Evolutionary conservation across 176 grass and related monocot genomes (phyloP), one percentile per base, ranked within the genome.

Genomic region (Zoysia japonica): DNA sequence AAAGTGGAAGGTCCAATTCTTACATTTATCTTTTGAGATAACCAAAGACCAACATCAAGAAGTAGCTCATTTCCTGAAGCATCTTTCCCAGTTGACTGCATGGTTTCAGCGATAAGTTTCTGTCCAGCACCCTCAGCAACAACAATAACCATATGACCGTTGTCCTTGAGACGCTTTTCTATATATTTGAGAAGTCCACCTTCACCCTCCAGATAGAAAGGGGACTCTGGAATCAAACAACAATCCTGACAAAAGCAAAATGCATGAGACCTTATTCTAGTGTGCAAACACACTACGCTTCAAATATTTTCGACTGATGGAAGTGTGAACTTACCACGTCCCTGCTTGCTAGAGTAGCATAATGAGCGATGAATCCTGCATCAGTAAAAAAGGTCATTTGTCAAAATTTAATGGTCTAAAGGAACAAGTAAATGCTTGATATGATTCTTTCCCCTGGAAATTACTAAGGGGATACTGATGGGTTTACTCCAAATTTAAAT

Each of bases 71-170:
- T 99, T 57, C 96, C 96, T 63, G 96, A 99, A 70, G 90, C 90
- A 81, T 99, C 96, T 87, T 91, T 56, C 61, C 82, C 86, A 74
- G 82, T 93, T 62, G 82, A 78, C 35, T 83, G 85, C 88, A 94
- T 87, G 36, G 85, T 90, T 93, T 99, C 82, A 5, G 79, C 79
- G 62, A 99, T 95, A 78, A 99, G 75, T 70, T 94, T 87, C 80
- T 99, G 96, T 54, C 96, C 92, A 43, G 96, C 96, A 83, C 96
- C 96, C 87, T 98, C 96, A 65, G 96, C 96, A 82, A 98, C 88
- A 60, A 98, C 92, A 71, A 98, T 94, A 75, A 98, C 96, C 96
- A 98, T 98, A 84, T 98, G 96, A 16, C 92, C 92, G 15, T 84
- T 87, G 9, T 98, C 96, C 85, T 98, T 94, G 68, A 98, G 84